phyloP scores from a whole-genome alignment of 2,329 filamentous ascomycete genomes.

The Paraphoma chrysanthemicola region DNA sequence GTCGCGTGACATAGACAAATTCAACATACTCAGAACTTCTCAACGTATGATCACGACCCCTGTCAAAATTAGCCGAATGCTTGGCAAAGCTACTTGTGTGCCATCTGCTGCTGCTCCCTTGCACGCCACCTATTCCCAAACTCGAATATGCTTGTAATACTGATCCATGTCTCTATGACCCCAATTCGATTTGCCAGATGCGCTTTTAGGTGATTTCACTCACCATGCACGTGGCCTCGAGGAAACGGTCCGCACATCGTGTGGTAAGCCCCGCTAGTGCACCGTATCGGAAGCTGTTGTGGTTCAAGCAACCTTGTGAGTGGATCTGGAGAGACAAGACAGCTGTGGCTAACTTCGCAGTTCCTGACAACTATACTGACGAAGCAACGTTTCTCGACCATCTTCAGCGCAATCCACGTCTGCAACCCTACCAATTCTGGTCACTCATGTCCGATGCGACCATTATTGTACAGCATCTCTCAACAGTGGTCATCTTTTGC shows the following conservation, averaged over 20 bases:
- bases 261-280: slow-evolving; percentile 68
- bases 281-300: slow-evolving; percentile 93
- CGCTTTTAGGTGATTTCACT: too few species aligned
- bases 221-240: slow-evolving; percentile 28
- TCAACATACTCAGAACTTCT: too few species aligned
- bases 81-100: too few species aligned
- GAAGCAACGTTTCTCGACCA: slow-evolving; percentile 96
- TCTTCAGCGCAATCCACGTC: slow-evolving; percentile 88
- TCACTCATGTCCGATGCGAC: slow-evolving; percentile 92
- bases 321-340: slow-evolving; percentile 7
- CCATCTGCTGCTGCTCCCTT: too few species aligned
- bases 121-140: too few species aligned
- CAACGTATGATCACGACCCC: too few species aligned
- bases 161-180: too few species aligned
- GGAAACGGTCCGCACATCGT: slow-evolving; percentile 67
- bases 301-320: slow-evolving; percentile 95
- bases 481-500: slow-evolving; percentile 91
- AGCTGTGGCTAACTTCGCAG: slow-evolving; percentile 52
- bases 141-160: too few species aligned
- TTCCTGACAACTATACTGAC: slow-evolving; percentile 99
- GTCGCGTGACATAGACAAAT: too few species aligned
- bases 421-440: slow-evolving; percentile 98
- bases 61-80: too few species aligned
- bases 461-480: slow-evolving; percentile 96
- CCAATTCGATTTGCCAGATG: too few species aligned